Conservation (phyloP, 2,329 filamentous ascomycete species). For the Exophiala aquamarina region DNA sequence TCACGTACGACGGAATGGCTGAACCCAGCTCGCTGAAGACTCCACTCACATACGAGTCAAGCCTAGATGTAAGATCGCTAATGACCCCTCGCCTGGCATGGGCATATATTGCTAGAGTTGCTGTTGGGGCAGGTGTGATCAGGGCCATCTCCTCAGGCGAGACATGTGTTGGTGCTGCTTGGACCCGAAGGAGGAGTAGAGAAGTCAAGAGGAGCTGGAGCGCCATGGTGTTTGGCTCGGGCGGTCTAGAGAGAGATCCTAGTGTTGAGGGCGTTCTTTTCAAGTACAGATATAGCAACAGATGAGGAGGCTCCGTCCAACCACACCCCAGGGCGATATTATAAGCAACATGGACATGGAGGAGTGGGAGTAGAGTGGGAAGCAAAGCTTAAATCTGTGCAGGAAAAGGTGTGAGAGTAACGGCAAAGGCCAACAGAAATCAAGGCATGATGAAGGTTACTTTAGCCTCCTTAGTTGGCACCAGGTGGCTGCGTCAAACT, state of each 20-base stretch:
- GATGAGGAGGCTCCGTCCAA: no score
- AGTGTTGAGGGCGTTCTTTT: no score
- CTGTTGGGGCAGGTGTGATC: slow-evolving; percentile 47
- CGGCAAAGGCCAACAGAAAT: no score
- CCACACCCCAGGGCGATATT: no score
- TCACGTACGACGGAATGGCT: slow-evolving; percentile 59
- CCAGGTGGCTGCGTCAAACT: no score
- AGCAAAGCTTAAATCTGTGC: no score
- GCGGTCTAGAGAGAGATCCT: background rate
- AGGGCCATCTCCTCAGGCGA: slow-evolving; percentile 24
- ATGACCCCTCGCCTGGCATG: slow-evolving; percentile 52
- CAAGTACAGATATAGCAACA: background rate
- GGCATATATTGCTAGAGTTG: slow-evolving; percentile 41
- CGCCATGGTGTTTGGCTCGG: slow-evolving; percentile 3
- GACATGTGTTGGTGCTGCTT: slow-evolving; percentile 15
- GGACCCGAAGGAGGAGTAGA: slow-evolving; percentile 4
- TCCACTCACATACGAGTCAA: slow-evolving; percentile 32
- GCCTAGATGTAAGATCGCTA: slow-evolving; percentile 47
- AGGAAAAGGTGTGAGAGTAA: no score
- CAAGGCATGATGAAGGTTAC: no score
- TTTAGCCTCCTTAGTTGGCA: no score
- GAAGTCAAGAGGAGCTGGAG: slow-evolving; percentile 1
- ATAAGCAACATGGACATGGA: no score
- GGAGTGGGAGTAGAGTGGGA: no score
- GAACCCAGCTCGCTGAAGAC: slow-evolving; percentile 53